These are phyloP conservation scores for Chaetomiaceae sp. DNA, from an alignment of 2,329 filamentous ascomycete species.

Conservation along the genomic window DNA sequence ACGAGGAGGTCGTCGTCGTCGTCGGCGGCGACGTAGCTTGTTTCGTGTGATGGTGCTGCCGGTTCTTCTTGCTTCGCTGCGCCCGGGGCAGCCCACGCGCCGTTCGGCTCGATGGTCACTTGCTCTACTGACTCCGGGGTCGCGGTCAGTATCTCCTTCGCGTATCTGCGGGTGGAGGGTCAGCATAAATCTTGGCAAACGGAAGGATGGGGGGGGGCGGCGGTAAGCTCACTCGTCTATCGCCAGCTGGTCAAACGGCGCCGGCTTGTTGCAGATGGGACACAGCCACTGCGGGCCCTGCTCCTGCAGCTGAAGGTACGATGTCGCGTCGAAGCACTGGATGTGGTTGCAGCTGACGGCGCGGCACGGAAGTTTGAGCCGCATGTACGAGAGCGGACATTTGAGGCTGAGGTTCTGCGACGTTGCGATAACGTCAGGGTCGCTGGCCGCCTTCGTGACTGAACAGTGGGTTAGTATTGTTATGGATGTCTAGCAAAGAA, in stretches of 20 bases:
- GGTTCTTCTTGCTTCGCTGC: conserved; percentile 27
- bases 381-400: conserved; percentile 81
- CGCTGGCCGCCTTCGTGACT: conserved; percentile 77
- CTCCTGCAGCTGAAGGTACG: conserved; percentile 88
- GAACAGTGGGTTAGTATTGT: neutral
- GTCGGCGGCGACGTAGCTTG: conserved; percentile 39
- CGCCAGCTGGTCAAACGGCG: conserved; percentile 74
- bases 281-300: conserved; percentile 97
- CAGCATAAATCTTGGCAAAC: too few relatives aligned
- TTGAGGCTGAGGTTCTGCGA: conserved; percentile 86
- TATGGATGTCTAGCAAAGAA: neutral
- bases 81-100: conserved; percentile 57
- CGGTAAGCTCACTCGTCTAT: conserved; percentile 79
- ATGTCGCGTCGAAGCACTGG: conserved; percentile 89
- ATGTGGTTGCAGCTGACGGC: conserved; percentile 78
- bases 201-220: too few relatives aligned
- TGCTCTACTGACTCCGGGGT: conserved; percentile 70
- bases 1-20: conserved; percentile 48
- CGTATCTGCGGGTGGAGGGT: conserved; percentile 54
- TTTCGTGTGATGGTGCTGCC: conserved; percentile 25
- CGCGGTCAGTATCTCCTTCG: conserved; percentile 73
- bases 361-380: conserved; percentile 73
- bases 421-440: conserved; percentile 83
- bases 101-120: conserved; percentile 83
- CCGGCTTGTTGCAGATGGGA: conserved; percentile 80